Evolutionary conservation across 2,329 filamentous ascomycete genomes (phyloP), one percentile per base, ranked within the genome.

Genomic region (Aspergillus intermedius): DNA sequence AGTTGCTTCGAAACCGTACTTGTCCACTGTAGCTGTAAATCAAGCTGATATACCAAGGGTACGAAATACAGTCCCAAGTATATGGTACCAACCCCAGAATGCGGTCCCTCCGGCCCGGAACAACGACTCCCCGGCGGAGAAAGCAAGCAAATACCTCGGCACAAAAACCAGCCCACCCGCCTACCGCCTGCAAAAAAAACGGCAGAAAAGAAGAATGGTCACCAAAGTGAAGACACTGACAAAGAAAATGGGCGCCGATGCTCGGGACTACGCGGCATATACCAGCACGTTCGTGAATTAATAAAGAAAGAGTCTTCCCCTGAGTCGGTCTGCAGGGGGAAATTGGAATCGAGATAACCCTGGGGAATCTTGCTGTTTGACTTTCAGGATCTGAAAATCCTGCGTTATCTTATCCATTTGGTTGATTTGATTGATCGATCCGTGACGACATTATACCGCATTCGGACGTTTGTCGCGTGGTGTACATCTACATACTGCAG

Each of bases 211-310:
- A 12, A 12, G 6, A 12, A 5, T 13, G 8, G 8, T 7, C 39
- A 41, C 4, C 15, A 41, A 55, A 55, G 25, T 2, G 3, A 12
- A 30, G 25, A 30, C 10, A 30, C 10, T 30, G 25, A 30, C 25
- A 30, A 30, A 28, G 25, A 28, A 28, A 30, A 30, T 30, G 25
- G 23, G 25, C 10, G 25, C 25, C 25, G 25, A 71, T 70, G 65
- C 66, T 71, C 61, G 54, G 49, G 57, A 56, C 65, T 72, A 72
- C 69, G 69, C 69, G 44, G 69, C 66, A 72, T 70, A 70, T 60
- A 65, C 64, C 67, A 72, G 66, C 63, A 71, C 69, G 54, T 55
- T 41, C 22, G 13, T 42, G 21, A 23, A 10, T 41, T 22, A 21
- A 19, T 7, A 21, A 21, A 22, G 8, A 19, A 4, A 3, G 12